phyloP scores from a whole-genome alignment of 805 yeast species.

The Myxozyma lipomycoides region DNA sequence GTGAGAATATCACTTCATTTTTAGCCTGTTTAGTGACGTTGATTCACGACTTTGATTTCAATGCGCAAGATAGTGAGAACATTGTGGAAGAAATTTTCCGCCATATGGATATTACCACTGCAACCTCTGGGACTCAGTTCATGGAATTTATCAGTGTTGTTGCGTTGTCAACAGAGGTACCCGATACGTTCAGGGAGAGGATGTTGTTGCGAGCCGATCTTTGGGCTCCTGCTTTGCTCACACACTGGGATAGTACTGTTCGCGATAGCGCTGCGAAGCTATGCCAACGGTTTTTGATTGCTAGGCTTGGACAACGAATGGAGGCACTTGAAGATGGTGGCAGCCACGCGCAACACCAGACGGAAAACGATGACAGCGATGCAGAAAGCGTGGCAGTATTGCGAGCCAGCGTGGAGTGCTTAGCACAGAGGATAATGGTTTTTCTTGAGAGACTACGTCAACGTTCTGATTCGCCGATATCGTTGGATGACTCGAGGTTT shows the following conservation, averaged over 20 bases:
- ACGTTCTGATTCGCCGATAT: too few species aligned
- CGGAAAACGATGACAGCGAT: neutral
- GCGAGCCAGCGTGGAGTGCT: neutral
- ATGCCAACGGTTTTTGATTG: neutral
- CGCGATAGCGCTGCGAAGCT: neutral
- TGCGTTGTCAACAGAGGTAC: neutral
- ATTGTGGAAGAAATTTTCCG: conserved; percentile 1
- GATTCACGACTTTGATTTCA: neutral
- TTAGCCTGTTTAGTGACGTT: conserved; percentile 1
- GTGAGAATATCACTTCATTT: neutral
- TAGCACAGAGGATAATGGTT: too few species aligned
- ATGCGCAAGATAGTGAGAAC: conserved; percentile 7
- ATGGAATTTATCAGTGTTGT: conserved; percentile 8
- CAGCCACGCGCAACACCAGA: neutral
- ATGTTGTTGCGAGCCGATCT: neutral
- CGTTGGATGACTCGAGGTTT: too few species aligned
- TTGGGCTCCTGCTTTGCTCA: conserved; percentile 19
- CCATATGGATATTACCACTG: conserved; percentile 1
- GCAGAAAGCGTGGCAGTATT: neutral
- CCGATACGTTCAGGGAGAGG: conserved; percentile 4
- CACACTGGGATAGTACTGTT: conserved; percentile 14
- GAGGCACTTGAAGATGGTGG: neutral
- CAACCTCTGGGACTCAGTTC: conserved; percentile 4
- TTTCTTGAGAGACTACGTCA: too few species aligned
- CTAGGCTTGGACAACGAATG: neutral